Conservation (phyloP, 2,329 filamentous ascomycete genomes). For the Penicillium olsonii region DNA sequence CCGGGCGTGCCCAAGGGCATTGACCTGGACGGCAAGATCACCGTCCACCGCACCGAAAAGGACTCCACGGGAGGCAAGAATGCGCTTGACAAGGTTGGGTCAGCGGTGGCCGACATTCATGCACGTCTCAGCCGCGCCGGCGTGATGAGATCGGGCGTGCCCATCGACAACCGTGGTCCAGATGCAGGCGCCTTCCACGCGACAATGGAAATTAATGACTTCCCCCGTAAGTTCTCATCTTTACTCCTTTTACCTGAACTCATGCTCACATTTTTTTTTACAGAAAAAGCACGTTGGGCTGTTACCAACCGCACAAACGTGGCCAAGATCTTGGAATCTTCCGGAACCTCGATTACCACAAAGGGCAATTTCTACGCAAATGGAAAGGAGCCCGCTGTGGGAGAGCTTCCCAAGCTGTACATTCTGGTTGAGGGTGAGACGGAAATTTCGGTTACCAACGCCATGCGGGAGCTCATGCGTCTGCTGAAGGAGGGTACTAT, state of each 20-base stretch:
- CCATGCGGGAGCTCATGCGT: constrained; percentile 85
- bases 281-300: constrained; percentile 92
- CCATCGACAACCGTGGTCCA: constrained; percentile 97
- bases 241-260: neutral
- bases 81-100: constrained; percentile 80
- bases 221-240: constrained; percentile 64
- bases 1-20: constrained; percentile 56
- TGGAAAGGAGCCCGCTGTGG: constrained; percentile 75
- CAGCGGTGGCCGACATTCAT: constrained; percentile 90
- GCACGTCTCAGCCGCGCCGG: constrained; percentile 85
- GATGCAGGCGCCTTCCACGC: constrained; percentile 97
- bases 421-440: constrained; percentile 98
- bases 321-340: constrained; percentile 93
- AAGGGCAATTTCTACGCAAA: constrained; percentile 88
- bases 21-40: constrained; percentile 68
- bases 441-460: constrained; percentile 84
- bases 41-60: constrained; percentile 70
- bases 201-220: constrained; percentile 98
- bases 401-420: constrained; percentile 88
- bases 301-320: constrained; percentile 99
- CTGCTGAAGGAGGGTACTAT: constrained; percentile 87
- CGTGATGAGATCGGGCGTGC: constrained; percentile 85
- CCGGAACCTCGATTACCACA: constrained; percentile 93
- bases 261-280: constrained; percentile 20
- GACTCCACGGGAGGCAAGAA: constrained; percentile 57